These are phyloP conservation scores for Amyloporia xantha DNA, from an alignment of 768 basidiomycete genomes.

Conservation along the genomic window DNA sequence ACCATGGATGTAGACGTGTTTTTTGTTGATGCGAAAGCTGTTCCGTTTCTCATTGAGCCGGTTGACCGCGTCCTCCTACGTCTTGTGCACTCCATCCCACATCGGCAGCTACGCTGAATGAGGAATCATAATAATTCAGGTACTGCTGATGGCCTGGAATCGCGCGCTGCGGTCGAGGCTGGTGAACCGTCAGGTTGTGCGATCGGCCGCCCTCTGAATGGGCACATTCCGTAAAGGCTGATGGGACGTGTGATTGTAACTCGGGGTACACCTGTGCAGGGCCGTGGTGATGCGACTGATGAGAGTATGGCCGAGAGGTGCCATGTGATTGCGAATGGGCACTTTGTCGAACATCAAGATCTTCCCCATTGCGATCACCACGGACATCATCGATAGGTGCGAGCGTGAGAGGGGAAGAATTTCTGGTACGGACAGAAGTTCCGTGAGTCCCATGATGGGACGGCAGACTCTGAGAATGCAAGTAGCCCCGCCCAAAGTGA, in stretches of 20 bases:
- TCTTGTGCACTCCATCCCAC: no score
- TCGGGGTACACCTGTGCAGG: slow-evolving; percentile 1
- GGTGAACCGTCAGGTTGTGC: slow-evolving; percentile 12
- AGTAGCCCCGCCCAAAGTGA: slow-evolving; percentile 3
- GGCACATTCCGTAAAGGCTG: not conserved
- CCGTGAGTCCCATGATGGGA: not conserved
- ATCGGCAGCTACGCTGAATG: no score
- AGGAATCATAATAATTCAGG: not conserved
- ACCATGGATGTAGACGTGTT: not conserved
- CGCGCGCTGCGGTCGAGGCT: slow-evolving; percentile 12
- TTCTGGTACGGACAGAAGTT: not conserved
- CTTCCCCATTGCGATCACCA: no score
- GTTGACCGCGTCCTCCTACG: no score
- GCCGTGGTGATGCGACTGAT: not conserved
- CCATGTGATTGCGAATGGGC: no score
- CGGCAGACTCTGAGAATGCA: slow-evolving; percentile 1
- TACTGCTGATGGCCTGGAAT: not conserved
- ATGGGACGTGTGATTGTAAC: not conserved
- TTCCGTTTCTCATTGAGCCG: no score
- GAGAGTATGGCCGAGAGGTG: no score
- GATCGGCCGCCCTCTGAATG: not conserved
- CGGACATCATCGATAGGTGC: slow-evolving; percentile 17
- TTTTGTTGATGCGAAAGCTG: no score
- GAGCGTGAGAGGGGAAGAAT: slow-evolving; percentile 14
- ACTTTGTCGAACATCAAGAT: no score